These are phyloP conservation scores for Pestalotiopsis sp. DNA, from an alignment of 2,329 filamentous ascomycete genomes.

Conservation along the genomic window DNA sequence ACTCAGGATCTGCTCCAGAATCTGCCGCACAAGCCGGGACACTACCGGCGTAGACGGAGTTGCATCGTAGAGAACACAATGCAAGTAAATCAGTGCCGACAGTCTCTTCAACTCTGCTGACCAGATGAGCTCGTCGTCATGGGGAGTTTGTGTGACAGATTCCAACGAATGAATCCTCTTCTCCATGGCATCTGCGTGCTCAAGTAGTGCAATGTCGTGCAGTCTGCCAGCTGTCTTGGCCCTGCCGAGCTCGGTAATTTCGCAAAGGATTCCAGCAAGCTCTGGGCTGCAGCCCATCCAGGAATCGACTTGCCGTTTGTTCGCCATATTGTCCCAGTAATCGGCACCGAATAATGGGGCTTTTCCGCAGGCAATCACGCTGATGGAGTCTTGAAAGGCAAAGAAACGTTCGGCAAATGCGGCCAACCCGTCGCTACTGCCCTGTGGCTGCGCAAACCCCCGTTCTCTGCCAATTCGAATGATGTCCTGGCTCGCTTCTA, in stretches of 20 bases:
- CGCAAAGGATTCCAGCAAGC: conserved; percentile 47
- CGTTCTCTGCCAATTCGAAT: conserved; percentile 39
- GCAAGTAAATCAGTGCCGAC: conserved; percentile 46
- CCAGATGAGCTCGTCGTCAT: conserved; percentile 34
- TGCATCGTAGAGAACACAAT: conserved; percentile 46
- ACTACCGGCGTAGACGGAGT: conserved; percentile 39
- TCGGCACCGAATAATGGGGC: conserved; percentile 48
- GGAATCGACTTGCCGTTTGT: conserved; percentile 32
- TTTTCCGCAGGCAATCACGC: conserved; percentile 51
- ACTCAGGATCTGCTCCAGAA: conserved; percentile 36
- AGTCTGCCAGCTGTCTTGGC: conserved; percentile 29
- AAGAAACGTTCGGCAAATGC: conserved; percentile 49
- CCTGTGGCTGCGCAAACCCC: not conserved
- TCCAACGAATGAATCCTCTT: conserved; percentile 29
- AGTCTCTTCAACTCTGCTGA: conserved; percentile 46
- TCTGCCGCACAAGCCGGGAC: conserved; percentile 29
- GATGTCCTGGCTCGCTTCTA: conserved; percentile 49
- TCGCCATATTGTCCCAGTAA: conserved; percentile 41
- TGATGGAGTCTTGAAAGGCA: conserved; percentile 54
- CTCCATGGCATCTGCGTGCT: conserved; percentile 34
- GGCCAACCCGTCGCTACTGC: conserved; percentile 20
- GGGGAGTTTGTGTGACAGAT: conserved; percentile 21
- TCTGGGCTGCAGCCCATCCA: conserved; percentile 54
- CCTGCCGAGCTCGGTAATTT: conserved; percentile 49
- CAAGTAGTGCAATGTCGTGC: conserved; percentile 36